These are phyloP conservation scores for Hanseniaspora mollemarum DNA, from an alignment of 805 yeast species.

Conservation along the genomic window DNA sequence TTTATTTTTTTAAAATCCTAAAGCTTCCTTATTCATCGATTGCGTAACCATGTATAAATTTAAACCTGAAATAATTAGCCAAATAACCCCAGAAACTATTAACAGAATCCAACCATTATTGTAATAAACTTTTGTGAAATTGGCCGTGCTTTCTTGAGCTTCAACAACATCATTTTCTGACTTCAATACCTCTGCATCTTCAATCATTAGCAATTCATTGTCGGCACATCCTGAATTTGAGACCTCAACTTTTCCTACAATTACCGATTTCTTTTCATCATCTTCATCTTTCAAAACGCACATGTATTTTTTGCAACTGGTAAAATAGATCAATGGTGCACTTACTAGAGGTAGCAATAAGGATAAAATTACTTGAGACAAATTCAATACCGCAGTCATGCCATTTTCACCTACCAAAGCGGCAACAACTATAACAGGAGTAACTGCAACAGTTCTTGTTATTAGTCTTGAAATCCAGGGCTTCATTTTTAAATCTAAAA, in stretches of 20 bases:
- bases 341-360: conserved; percentile 73
- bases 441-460: conserved; percentile 65
- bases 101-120: conserved; percentile 54
- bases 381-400: conserved; percentile 60
- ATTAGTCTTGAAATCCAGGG: conserved; percentile 74
- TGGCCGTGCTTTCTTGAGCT: conserved; percentile 9
- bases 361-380: conserved; percentile 72
- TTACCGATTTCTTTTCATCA: conserved; percentile 15
- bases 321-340: conserved; percentile 78
- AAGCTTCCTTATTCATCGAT: conserved; percentile 12
- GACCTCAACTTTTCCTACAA: conserved; percentile 10
- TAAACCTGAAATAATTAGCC: conserved; percentile 61
- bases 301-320: conserved; percentile 59
- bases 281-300: conserved; percentile 38
- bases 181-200: conserved; percentile 23
- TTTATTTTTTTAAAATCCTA: neutral
- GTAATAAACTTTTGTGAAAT: conserved; percentile 16
- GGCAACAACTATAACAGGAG: conserved; percentile 74
- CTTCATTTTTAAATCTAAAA: conserved; percentile 62
- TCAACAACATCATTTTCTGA: conserved; percentile 22
- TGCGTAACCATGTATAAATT: conserved; percentile 53
- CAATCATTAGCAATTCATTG: neutral
- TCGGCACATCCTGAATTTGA: conserved; percentile 17
- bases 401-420: conserved; percentile 70
- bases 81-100: conserved; percentile 41